Evolutionary conservation across 352 stramenopile genomes (phyloP).

Genomic region (Blastocystis sp.): DNA sequence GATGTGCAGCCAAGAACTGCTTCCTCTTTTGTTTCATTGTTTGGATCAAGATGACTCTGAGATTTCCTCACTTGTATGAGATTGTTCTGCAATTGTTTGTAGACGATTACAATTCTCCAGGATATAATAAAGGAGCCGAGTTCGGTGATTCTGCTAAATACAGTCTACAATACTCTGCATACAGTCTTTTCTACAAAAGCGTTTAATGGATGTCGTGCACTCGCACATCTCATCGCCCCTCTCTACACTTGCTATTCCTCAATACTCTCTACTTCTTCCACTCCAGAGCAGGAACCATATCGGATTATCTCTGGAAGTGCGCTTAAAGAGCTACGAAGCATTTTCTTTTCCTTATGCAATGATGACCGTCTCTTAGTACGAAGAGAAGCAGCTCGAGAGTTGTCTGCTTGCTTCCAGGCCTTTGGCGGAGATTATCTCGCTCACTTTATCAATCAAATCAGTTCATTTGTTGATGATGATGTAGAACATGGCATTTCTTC

Average conservation of each 20-base stretch:
- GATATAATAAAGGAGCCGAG: neutral
- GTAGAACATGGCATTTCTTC: neutral
- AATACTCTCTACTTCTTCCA: neutral
- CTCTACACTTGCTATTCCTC: neutral
- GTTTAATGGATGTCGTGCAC: neutral
- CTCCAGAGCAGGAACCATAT: neutral
- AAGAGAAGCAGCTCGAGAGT: neutral
- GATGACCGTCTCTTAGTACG: constrained; percentile 2
- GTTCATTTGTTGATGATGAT: constrained; percentile 4
- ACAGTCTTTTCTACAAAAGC: neutral
- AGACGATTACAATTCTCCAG: neutral
- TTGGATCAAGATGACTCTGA: neutral
- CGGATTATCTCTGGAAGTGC: neutral
- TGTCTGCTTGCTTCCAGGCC: neutral
- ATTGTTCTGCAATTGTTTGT: neutral
- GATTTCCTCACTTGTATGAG: neutral
- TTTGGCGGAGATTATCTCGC: neutral
- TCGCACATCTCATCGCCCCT: neutral
- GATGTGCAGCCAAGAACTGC: neutral
- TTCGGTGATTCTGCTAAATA: neutral
- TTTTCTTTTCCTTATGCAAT: constrained; percentile 19
- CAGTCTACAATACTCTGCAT: constrained; percentile 2
- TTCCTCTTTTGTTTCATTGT: constrained; percentile 23
- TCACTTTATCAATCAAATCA: neutral
- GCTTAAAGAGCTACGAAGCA: neutral